Base-by-base conservation (phyloP, 2,329 filamentous ascomycete genomes). In the Neobulgaria alba region DNA sequence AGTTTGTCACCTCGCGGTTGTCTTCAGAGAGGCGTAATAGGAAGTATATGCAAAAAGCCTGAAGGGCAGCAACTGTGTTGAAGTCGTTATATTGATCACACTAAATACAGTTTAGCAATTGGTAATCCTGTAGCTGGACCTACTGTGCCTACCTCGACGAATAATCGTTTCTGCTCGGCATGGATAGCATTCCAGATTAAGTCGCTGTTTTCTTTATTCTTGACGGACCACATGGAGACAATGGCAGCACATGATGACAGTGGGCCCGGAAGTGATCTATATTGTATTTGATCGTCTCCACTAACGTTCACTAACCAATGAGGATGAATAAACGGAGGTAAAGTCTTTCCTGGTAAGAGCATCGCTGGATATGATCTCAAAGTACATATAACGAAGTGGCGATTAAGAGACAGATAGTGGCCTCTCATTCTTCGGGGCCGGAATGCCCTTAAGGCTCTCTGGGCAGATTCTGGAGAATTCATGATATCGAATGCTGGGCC, bases 271-370 rank as follows among this genome's bases (percentile, higher is more conserved):
- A 33, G 20, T 12, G 32, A 19, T n/a, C 3, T 33, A 7, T 37
- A 30, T 2, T 15, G 21, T 10, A 8, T 12, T 10, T 10, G 5
- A 2, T 35, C 21, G 31, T 39, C 26, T 14, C 23, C 16, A 12
- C 10, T 16, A 10, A 14, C 4, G 4, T 40, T 23, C n/a, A n/a
- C n/a, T 10, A 41, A 10, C 19, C 23, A 29, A 5, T 39, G 10
- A n/a, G 40, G 41, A 21, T 52, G 50, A 3, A 54, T 51, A 30
- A 52, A 54, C 2, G 50, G 46, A 7, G 51, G 49, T 3, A 37
- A 29, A 9, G 16, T 15, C 10, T 33, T 39, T 3, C 12, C 14
- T 2, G 41, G 30, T 10, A 52, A 32, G n/a, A 54, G 35, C 51
- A 52, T 51, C 8, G 14, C 17, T 16, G 49, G 48, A 34, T 51